Percentiles rank a stretch among this genome's conserved stretches.
phyloP scores from a whole-genome alignment of 345 rosid genomes.

The Murraya paniculata region DNA sequence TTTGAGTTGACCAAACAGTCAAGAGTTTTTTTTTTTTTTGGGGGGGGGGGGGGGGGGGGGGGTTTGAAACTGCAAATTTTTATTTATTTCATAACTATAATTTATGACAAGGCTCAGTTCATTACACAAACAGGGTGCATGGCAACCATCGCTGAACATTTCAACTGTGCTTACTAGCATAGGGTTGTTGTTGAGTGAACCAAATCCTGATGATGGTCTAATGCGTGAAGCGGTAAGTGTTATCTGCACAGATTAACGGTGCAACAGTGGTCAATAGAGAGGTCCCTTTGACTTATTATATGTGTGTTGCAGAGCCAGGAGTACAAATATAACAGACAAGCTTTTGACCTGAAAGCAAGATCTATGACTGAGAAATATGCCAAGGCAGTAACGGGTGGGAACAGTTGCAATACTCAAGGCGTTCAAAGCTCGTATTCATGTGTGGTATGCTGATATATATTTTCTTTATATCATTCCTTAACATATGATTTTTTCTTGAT shows the following conservation, averaged over 20 bases:
- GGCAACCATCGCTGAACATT: constrained; percentile 89
- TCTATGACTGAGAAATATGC: constrained; percentile 72
- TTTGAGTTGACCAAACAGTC: background rate
- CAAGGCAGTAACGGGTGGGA: constrained; percentile 35
- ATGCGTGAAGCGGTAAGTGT: constrained; percentile 76
- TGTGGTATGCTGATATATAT: constrained; percentile 20
- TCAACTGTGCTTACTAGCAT: constrained; percentile 74
- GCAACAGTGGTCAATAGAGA: background rate
- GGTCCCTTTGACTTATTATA: constrained; percentile 4
- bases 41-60: no score
- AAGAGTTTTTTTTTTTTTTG: no score
- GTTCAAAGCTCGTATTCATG: constrained; percentile 23
- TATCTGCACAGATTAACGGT: background rate
- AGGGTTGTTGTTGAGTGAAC: constrained; percentile 67
- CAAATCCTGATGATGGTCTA: constrained; percentile 83
- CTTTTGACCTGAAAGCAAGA: constrained; percentile 65
- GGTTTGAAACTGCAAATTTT: background rate
- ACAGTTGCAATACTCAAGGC: constrained; percentile 22
- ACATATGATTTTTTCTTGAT: background rate
- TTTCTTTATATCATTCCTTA: background rate
- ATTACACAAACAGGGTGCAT: constrained; percentile 56
- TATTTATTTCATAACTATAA: background rate
- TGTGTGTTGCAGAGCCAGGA: constrained; percentile 63
- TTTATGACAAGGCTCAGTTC: constrained; percentile 15
- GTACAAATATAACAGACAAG: constrained; percentile 72